Evolutionary conservation across 2,329 filamentous ascomycete genomes (phyloP), one percentile per base, ranked within the genome.

Genomic region (Cryphonectria japonica): DNA sequence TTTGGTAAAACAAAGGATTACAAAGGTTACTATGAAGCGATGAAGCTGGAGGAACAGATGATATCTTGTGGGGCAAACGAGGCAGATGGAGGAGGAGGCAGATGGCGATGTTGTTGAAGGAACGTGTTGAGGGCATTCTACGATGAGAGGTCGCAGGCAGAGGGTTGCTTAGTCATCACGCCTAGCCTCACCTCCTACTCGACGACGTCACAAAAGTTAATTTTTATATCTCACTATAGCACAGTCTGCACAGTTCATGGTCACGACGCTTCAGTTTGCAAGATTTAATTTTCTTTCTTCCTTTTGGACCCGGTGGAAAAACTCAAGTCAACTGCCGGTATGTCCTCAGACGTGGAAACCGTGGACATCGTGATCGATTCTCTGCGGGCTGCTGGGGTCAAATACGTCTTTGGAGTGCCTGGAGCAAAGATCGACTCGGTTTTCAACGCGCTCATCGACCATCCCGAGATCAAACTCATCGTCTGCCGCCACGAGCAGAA

Each of bases 401-500:
- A 79, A 63, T 76, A 82, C 39, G 82, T 85, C 66, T 85, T 85
- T 69, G 84, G 84, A 13, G 83, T 85, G 11, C 83, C 83, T 1
- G 82, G 82, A n/a, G 82, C 82, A 52, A 84, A 84, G 73, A 81
- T 85, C 68, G 84, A 85, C 76, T 80, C 82, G 54, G 79, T 85
- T 60, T 85, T 85, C 78, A 82, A 85, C 75, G 81, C 79, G 6
- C 78, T 85, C 4, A 71, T 78, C 66, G 83, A 85, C 76, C 83
- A 84, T 69, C 80, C 83, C 0, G 82, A 84, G 71, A 84, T 85
- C 77, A 79, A 80, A 70, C 78, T 85, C 22, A 78, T 85, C 34
- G 81, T 85, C 16, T 84, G 82, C 71, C 79, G 84, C 22, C 84
- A 85, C 73, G 84, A 85, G 74, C 84, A 85, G 70, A 85, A 85